phyloP scores from a whole-genome alignment of 2,329 filamentous ascomycete species.

The Arthrobotrys megalospora region DNA sequence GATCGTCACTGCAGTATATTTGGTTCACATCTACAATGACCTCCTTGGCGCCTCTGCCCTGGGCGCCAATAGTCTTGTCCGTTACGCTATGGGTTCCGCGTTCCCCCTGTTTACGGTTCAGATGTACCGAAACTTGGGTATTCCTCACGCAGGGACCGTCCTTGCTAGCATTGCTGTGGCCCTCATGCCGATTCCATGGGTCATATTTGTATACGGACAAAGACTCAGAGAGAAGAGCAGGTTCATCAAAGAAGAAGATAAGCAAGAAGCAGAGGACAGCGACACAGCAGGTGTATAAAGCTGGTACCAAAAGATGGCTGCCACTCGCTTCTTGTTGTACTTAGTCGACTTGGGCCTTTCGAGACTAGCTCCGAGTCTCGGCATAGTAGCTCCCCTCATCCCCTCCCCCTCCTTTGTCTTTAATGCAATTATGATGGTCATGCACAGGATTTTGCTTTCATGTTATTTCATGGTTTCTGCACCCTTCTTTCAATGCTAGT shows the following conservation, averaged over 20 bases:
- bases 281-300: constrained; percentile 4
- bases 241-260: constrained; percentile 33
- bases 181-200: constrained; percentile 72
- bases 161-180: constrained; percentile 69
- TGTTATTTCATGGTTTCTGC: background rate
- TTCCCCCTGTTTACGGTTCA: constrained; percentile 77
- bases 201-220: constrained; percentile 71
- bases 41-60: constrained; percentile 59
- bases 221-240: constrained; percentile 64
- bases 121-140: constrained; percentile 68
- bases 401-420: background rate
- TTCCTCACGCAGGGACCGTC: constrained; percentile 68
- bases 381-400: too few relatives aligned
- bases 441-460: background rate
- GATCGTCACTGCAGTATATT: constrained; percentile 51
- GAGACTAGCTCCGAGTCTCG: too few relatives aligned
- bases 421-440: constrained; percentile 8
- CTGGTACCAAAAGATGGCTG: background rate
- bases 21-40: constrained; percentile 55
- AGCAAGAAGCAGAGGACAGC: constrained; percentile 18
- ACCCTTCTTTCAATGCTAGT: background rate
- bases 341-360: background rate
- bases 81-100: constrained; percentile 73
- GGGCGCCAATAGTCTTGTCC: constrained; percentile 74
- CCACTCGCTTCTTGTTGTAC: background rate